Conservation (phyloP, 2,329 filamentous ascomycete genomes). For the Zalaria sp. region DNA sequence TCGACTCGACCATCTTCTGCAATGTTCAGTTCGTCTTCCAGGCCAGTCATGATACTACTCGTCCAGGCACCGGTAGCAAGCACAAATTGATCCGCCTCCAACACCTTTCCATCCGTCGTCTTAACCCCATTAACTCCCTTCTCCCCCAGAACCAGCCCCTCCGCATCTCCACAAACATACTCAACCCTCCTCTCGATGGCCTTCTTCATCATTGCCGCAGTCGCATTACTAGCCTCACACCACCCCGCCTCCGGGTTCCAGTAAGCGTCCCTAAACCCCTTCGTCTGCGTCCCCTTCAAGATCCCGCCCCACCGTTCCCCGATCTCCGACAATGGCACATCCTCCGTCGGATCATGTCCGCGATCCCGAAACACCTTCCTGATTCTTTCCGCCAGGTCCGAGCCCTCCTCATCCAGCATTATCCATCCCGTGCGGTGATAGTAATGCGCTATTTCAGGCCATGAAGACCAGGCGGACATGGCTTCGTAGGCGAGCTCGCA, state of each 20-base stretch:
- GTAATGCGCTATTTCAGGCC: slow-evolving; percentile 18
- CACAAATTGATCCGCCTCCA: slow-evolving; percentile 39
- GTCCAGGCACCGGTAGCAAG: slow-evolving; percentile 45
- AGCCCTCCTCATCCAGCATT: slow-evolving; percentile 35
- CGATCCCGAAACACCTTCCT: slow-evolving; percentile 38
- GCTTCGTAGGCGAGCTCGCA: slow-evolving; percentile 21
- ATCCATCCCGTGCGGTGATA: slow-evolving; percentile 49
- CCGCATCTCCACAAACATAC: slow-evolving; percentile 29
- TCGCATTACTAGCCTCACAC: slow-evolving; percentile 35
- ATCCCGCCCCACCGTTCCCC: slow-evolving; percentile 25
- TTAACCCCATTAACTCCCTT: slow-evolving; percentile 30
- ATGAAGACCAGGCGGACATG: slow-evolving; percentile 22
- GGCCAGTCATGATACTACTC: slow-evolving; percentile 34
- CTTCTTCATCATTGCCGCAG: slow-evolving; percentile 28
- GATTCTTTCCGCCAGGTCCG: slow-evolving; percentile 36
- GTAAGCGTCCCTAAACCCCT: slow-evolving; percentile 28
- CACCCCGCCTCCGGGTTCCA: slow-evolving; percentile 39
- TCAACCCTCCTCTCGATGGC: slow-evolving; percentile 30
- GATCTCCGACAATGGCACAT: slow-evolving; percentile 29
- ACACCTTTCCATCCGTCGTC: slow-evolving; percentile 30
- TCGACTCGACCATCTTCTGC: slow-evolving; percentile 33
- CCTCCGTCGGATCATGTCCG: slow-evolving; percentile 23
- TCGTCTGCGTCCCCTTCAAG: slow-evolving; percentile 21
- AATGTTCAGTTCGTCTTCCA: slow-evolving; percentile 29
- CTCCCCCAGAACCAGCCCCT: slow-evolving; percentile 27